These are phyloP conservation scores for Coemansia sp. DNA, from an alignment of 192 early-diverging fungal species.

Conservation along the genomic window DNA sequence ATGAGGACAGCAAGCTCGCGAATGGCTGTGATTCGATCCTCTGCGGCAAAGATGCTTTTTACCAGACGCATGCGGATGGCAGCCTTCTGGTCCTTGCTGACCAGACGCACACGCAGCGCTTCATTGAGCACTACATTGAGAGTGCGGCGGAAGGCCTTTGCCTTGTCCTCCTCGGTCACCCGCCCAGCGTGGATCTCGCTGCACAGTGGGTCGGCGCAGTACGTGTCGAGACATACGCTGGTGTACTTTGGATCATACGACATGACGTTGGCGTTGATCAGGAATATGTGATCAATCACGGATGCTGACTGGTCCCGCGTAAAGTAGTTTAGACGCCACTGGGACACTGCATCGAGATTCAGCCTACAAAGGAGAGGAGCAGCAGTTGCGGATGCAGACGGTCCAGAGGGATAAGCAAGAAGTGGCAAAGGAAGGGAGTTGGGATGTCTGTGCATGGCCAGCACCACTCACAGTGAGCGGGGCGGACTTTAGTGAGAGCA, in stretches of 20 bases:
- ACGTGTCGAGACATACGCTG: slow-evolving; percentile 40
- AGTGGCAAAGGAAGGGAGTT: background rate
- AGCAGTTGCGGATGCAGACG: background rate
- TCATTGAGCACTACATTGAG: slow-evolving; percentile 57
- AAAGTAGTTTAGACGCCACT: slow-evolving; percentile 56
- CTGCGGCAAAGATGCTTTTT: slow-evolving; percentile 35
- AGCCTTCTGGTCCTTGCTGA: slow-evolving; percentile 52
- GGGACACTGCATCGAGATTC: slow-evolving; percentile 54
- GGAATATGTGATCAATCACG: slow-evolving; percentile 51
- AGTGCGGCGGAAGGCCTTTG: slow-evolving; percentile 52
- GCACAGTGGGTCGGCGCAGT: slow-evolving; percentile 56
- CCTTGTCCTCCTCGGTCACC: slow-evolving; percentile 49
- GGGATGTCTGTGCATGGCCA: background rate
- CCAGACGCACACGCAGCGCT: slow-evolving; percentile 47
- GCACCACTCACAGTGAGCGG: background rate
- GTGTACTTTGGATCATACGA: slow-evolving; percentile 47
- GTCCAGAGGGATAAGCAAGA: too few relatives aligned
- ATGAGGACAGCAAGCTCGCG: slow-evolving; percentile 49
- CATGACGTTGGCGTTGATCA: slow-evolving; percentile 56
- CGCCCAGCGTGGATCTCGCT: slow-evolving; percentile 50
- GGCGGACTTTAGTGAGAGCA: slow-evolving; percentile 2
- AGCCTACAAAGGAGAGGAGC: slow-evolving; percentile 19
- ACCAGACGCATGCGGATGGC: slow-evolving; percentile 46
- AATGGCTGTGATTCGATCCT: slow-evolving; percentile 46
- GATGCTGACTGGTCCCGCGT: slow-evolving; percentile 48